Evolutionary conservation across 192 early-diverging fungal species (phyloP), one percentile per base, ranked within the genome.

Genomic region (Podila epicladia): DNA sequence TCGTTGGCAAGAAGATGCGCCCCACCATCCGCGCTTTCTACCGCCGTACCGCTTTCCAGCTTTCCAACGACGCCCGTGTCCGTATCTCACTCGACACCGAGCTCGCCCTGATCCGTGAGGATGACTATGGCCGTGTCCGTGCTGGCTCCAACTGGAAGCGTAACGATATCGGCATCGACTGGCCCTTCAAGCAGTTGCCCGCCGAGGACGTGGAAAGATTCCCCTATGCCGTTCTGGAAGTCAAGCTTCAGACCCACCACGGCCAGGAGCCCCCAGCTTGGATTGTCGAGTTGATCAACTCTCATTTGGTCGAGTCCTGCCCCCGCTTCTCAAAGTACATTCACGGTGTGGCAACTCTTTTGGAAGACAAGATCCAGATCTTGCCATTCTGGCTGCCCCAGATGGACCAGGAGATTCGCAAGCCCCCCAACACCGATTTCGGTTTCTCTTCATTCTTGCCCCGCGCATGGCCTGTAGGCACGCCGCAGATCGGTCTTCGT

Each of bases 41-140:
- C 88, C 97, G 97, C 80, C 94, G 98, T 59, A 98, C 96, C 12
- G 97, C 98, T 11, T 99, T 99, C 88, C 98, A 99, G 84, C 84
- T 98, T 28, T 97, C 96, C 4, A 96, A 94, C 38, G 97, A 99
- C 85, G 91, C 94, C 8, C 90, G 94, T 33, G 93, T 98, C 41
- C 92, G 98, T 62, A 93, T 99, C 50, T 96, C 96, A 31, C 89
- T 99, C 2, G 98, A 99, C 82, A 98, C 97, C 0, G 95, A 99
- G 72, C 84, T 99, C 58, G 93, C 94, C 37, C 93, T 98, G 87
- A 93, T 98, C 66, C 95, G 98, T 63, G 98, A 99, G 74, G 98
- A 99, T 86, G 86, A 92, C 51, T 87, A 85, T 65, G 90, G 89
- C 58, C 51, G 77, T 9, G 74, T 77, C 26, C 92, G 98, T 60